Percentiles rank a stretch among this genome's conserved stretches.
These are phyloP conservation scores for Monosporascus sp. DNA, from an alignment of 2,329 filamentous ascomycete species.

Conservation along the genomic window DNA sequence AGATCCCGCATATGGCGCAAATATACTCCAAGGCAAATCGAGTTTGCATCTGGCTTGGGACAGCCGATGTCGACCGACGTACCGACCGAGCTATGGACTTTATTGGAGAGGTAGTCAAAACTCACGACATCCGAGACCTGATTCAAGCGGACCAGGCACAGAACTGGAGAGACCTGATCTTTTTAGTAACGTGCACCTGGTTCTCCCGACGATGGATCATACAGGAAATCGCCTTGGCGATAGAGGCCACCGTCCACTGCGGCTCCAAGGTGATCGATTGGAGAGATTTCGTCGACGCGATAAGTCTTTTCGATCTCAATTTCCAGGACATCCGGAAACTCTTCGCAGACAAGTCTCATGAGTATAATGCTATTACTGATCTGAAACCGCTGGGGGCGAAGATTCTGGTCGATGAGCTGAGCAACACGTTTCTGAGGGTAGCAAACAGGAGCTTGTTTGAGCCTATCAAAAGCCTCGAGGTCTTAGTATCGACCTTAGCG, in stretches of 20 bases:
- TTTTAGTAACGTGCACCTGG: constrained; percentile 3
- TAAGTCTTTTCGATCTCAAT: constrained; percentile 10
- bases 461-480: constrained; percentile 11
- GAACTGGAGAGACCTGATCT: constrained; percentile 3
- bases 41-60: constrained; percentile 5
- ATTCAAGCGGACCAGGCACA: neutral
- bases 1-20: neutral
- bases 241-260: constrained; percentile 3
- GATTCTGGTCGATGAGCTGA: constrained; percentile 5
- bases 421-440: constrained; percentile 10
- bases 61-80: neutral
- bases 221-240: constrained; percentile 5
- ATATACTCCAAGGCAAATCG: constrained; percentile 2
- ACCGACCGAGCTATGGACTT: constrained; percentile 5
- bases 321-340: constrained; percentile 7
- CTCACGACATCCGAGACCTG: neutral
- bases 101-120: neutral
- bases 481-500: constrained; percentile 12
- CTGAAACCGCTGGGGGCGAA: constrained; percentile 6
- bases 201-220: constrained; percentile 10
- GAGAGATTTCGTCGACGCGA: constrained; percentile 17
- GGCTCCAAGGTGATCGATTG: constrained; percentile 4
- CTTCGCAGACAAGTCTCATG: neutral
- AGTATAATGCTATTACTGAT: constrained; percentile 12
- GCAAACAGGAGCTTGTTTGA: neutral